These are phyloP conservation scores for Phycomyces blakesleeanus DNA, from an alignment of 192 early-diverging fungal species.

Conservation along the genomic window DNA sequence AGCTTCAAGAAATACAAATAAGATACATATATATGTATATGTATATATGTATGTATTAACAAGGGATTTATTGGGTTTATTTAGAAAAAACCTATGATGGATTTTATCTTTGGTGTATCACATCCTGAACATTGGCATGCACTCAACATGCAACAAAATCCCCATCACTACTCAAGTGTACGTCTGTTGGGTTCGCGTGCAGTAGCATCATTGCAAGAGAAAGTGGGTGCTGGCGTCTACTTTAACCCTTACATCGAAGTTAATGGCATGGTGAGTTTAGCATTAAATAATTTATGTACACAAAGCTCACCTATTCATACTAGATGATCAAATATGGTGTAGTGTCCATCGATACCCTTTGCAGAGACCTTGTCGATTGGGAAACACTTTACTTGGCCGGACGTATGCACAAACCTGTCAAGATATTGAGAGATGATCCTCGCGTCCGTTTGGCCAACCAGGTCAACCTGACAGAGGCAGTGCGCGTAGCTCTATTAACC, in stretches of 20 bases:
- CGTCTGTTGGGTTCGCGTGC: conserved; percentile 67
- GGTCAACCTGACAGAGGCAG: conserved; percentile 81
- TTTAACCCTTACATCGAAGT: conserved; percentile 93
- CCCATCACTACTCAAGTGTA: conserved; percentile 86
- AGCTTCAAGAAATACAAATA: conserved; percentile 14
- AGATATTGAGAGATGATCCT: conserved; percentile 73
- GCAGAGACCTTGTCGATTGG: conserved; percentile 91
- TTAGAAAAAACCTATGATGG: conserved; percentile 79
- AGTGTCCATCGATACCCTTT: conserved; percentile 82
- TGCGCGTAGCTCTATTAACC: conserved; percentile 77
- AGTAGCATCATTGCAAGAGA: conserved; percentile 74
- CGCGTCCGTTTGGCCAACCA: conserved; percentile 72
- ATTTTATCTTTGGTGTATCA: conserved; percentile 93
- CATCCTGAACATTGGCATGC: conserved; percentile 98
- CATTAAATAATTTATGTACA: neutral
- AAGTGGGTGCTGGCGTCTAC: conserved; percentile 87
- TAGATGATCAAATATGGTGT: conserved; percentile 95
- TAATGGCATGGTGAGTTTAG: conserved; percentile 69
- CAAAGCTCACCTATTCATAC: neutral
- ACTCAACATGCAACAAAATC: conserved; percentile 90
- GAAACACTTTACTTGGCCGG: conserved; percentile 93
- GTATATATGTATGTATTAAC: neutral
- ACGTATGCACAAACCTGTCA: conserved; percentile 96
- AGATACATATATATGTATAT: neutral
- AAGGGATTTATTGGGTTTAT: neutral